Base-by-base conservation (phyloP, 352 stramenopile genomes). In the Globisporangium alternatum region DNA sequence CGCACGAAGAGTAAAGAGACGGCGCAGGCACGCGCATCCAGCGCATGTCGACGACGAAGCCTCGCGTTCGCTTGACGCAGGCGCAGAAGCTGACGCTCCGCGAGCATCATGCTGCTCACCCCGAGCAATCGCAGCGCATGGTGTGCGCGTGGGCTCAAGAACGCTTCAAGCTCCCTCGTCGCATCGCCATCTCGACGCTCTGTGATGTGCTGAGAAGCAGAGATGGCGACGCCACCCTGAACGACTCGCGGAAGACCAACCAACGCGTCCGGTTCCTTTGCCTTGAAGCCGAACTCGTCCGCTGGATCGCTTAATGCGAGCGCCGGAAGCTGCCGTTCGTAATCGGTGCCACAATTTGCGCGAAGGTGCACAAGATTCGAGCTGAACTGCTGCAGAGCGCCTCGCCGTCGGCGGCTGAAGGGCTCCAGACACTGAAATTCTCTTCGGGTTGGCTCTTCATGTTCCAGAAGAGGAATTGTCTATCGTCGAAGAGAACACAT, bases 401-500 rank as follows among this genome's bases (percentile, higher is more conserved):
- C 30, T 35, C 21, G 10, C 12, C 10, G 8, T 39, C 22, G 22
- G 28, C 4, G 10, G 17, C 30, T 35, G 22, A 25, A 35, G 51
- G 22, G 22, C 51, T 57, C 51, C 5, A 22, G 19, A 28, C 30
- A 3, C 10, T 59, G n/a, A 47, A 9, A 9, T 47, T 59, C 13
- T 59, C 53, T 45, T 47, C 19, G 9, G 19, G 31, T 39, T 59
- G 53, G 53, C 31, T 59, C 13, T 28, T 35, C 33, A 59, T 47
- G 53, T 39, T 59, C 8, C 33, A 48, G 33, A 35, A 44, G 5
- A 45, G 31, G 17, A 25, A 59, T 47, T 35, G 53, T 21, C 31
- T 59, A 13, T 47, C 53, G 8, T 47, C 53, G 19, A 59, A 59
- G 33, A 35, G 33, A 47, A 25, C 30, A 31, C 53, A 59, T 47